A percentile compares a stretch with the other conserved stretches of the same genome.
phyloP scores from a whole-genome alignment of 2,329 filamentous ascomycete genomes.

The Thyridium curvatum region DNA sequence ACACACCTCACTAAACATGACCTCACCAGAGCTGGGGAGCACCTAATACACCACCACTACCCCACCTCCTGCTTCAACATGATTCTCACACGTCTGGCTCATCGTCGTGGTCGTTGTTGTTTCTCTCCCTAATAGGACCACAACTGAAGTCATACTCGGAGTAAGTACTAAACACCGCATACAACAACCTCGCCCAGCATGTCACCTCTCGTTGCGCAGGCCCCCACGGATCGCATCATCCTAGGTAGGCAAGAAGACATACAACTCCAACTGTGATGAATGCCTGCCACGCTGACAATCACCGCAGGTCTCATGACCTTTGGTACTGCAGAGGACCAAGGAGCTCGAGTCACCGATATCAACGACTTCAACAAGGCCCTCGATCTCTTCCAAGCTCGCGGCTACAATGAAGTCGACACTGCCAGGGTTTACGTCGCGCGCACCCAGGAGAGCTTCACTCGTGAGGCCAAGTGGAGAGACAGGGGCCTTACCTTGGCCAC shows the following conservation, averaged over 20 bases:
- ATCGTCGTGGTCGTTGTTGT: no score
- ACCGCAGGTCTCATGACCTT: constrained; percentile 72
- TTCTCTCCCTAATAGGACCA: no score
- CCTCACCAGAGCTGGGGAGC: no score
- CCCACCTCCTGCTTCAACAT: no score
- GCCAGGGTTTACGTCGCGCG: constrained; percentile 62
- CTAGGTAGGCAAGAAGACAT: no score
- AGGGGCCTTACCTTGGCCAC: constrained; percentile 64
- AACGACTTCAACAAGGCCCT: constrained; percentile 58
- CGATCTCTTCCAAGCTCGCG: constrained; percentile 59
- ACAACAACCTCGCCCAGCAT: no score
- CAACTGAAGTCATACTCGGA: no score
- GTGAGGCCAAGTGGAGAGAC: constrained; percentile 60
- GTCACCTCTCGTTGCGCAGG: constrained; percentile 3
- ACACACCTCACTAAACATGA: no score
- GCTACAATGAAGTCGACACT: constrained; percentile 69
- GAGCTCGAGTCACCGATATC: constrained; percentile 55
- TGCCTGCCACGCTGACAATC: constrained; percentile 22
- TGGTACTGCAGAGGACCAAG: constrained; percentile 30
- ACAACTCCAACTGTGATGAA: constrained; percentile 23
- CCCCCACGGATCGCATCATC: constrained; percentile 1
- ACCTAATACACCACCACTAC: no score
- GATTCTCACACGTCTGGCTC: no score
- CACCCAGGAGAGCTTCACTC: constrained; percentile 63
- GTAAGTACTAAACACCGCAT: no score